A percentile compares a stretch with the other conserved stretches of the same genome.
Evolutionary conservation across 1,284 basidiomycete species (phyloP).

Genomic region (Ganoderma sinense): DNA sequence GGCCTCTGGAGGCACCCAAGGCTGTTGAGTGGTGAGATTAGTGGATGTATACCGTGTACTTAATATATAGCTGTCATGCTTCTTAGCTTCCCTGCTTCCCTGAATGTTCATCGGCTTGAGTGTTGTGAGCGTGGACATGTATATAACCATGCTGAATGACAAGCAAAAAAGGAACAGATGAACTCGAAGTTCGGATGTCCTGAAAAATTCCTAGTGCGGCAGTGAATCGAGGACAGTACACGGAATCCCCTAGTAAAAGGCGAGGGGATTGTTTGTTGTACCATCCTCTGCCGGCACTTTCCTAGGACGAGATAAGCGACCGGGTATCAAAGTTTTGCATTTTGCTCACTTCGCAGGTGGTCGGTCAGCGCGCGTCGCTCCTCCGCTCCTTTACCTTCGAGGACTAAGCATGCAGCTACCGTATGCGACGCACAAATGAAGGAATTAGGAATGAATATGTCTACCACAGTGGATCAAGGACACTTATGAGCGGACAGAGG

Average conservation of each 20-base stretch:
- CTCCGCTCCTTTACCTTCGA: too few species aligned
- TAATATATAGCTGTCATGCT: background rate
- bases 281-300: slow-evolving; percentile 52
- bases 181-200: slow-evolving; percentile 34
- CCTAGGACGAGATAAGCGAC: too few species aligned
- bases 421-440: too few species aligned
- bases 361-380: background rate
- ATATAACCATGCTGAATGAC: background rate
- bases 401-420: too few species aligned
- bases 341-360: slow-evolving; percentile 42
- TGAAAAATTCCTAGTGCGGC: slow-evolving; percentile 64
- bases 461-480: too few species aligned
- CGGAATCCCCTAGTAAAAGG: slow-evolving; percentile 76
- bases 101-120: background rate
- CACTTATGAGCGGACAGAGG: background rate
- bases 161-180: slow-evolving; percentile 5
- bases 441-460: too few species aligned
- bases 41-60: background rate
- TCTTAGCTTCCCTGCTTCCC: background rate
- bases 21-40: slow-evolving; percentile 5
- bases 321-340: slow-evolving; percentile 35
- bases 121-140: background rate
- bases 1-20: slow-evolving; percentile 9
- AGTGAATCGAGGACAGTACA: slow-evolving; percentile 54
- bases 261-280: slow-evolving; percentile 68